phyloP scores from a whole-genome alignment of 1,284 basidiomycete species.

The Schizopora paradoxa region DNA sequence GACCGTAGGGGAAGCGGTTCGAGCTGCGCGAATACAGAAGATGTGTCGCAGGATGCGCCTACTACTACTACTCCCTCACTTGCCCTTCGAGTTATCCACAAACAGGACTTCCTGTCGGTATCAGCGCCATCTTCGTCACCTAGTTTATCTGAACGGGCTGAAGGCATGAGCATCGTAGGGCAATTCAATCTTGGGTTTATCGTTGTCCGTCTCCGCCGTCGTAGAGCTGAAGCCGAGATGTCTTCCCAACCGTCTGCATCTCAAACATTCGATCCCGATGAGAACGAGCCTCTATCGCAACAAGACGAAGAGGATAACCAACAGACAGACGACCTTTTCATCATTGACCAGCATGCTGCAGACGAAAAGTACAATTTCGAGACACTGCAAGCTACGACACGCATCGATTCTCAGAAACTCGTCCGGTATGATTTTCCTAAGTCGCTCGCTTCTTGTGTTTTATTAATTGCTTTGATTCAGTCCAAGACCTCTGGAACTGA shows the following conservation, averaged over 20 bases:
- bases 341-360: conserved; percentile 85
- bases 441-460: conserved; percentile 3
- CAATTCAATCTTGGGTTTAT: conserved; percentile 99
- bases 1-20: too few species aligned
- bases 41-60: too few species aligned
- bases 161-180: conserved; percentile 90
- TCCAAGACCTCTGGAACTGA: conserved; percentile 75
- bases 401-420: conserved; percentile 82
- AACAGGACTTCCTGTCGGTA: conserved; percentile 75
- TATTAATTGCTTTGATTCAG: conserved; percentile 35
- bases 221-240: conserved; percentile 16
- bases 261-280: conserved; percentile 2
- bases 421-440: conserved; percentile 51
- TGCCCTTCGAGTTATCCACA: conserved; percentile 87
- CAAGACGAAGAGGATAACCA: too few species aligned
- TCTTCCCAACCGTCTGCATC: not conserved
- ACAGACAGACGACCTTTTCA: conserved; percentile 86
- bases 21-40: too few species aligned
- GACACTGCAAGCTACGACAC: conserved; percentile 81
- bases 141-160: too few species aligned
- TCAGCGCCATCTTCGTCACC: too few species aligned
- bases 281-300: too few species aligned
- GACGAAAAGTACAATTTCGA: conserved; percentile 99
- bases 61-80: too few species aligned
- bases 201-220: conserved; percentile 62